phyloP scores from a whole-genome alignment of 129 eudicot species.

The Solidago caesia region DNA sequence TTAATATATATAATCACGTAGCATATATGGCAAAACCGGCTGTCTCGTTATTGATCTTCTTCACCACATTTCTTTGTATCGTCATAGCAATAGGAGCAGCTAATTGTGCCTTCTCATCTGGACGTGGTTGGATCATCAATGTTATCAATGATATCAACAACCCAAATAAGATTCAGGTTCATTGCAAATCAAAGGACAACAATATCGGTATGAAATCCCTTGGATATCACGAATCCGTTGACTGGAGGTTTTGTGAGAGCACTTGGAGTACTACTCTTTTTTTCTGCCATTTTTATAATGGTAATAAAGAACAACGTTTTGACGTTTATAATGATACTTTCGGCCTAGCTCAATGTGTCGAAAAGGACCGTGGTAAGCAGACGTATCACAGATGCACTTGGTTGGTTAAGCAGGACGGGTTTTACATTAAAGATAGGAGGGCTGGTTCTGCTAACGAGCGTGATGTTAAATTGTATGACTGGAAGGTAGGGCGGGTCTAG shows the following conservation, averaged over 20 bases:
- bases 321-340: constrained; percentile 25
- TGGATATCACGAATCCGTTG: background rate
- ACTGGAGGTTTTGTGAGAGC: constrained; percentile 30
- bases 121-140: constrained; percentile 23
- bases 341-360: too few species aligned
- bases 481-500: too few species aligned
- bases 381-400: background rate
- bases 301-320: constrained; percentile 19
- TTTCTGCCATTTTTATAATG: constrained; percentile 32
- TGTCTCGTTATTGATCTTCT: constrained; percentile 13
- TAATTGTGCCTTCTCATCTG: background rate
- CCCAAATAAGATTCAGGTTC: constrained; percentile 13
- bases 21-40: constrained; percentile 3
- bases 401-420: too few species aligned
- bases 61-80: constrained; percentile 11
- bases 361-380: background rate
- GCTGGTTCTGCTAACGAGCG: too few species aligned
- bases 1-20: background rate
- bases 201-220: constrained; percentile 28
- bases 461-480: too few species aligned
- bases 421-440: too few species aligned
- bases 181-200: constrained; percentile 27
- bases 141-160: constrained; percentile 8
- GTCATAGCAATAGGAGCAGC: background rate
- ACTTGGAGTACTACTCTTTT: constrained; percentile 9